These are phyloP conservation scores for Metschnikowia shivogae DNA, from an alignment of 805 yeast species.

Conservation along the genomic window DNA sequence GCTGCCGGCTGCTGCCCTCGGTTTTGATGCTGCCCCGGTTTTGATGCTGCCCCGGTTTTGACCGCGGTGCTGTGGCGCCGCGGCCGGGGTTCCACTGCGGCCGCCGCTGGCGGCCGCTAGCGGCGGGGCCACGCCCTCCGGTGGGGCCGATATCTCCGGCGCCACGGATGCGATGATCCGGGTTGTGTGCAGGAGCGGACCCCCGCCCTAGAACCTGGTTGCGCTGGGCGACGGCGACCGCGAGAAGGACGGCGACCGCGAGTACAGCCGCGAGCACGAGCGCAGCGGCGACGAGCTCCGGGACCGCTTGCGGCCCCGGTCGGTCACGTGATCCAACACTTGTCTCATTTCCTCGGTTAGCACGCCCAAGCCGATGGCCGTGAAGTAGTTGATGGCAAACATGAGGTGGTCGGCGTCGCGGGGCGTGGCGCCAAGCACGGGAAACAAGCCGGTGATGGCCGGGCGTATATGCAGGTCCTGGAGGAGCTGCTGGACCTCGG, in stretches of 20 bases:
- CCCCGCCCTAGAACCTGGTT: neutral
- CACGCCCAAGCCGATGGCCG: slow-evolving; percentile 85
- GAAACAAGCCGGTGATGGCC: slow-evolving; percentile 59
- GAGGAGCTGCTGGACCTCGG: slow-evolving; percentile 45
- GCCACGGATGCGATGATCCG: slow-evolving; percentile 1
- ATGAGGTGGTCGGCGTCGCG: slow-evolving; percentile 50
- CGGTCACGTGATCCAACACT: slow-evolving; percentile 34
- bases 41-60: no score
- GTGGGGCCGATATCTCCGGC: slow-evolving; percentile 8
- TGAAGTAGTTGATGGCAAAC: slow-evolving; percentile 84
- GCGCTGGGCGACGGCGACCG: slow-evolving; percentile 6
- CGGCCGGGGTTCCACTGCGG: no score
- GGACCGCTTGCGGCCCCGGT: slow-evolving; percentile 18
- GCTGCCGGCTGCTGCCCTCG: no score
- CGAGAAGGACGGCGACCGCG: slow-evolving; percentile 11
- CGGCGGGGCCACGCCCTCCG: neutral
- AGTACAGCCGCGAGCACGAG: slow-evolving; percentile 9
- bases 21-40: no score
- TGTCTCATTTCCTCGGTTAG: slow-evolving; percentile 81
- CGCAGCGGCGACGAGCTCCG: slow-evolving; percentile 6
- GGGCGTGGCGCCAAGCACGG: slow-evolving; percentile 33
- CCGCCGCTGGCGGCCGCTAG: no score
- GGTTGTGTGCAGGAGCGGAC: neutral
- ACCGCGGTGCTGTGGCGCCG: no score
- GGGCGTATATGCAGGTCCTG: slow-evolving; percentile 50